These are phyloP conservation scores for Ceratopteris richardii DNA, from an alignment of 75 land plant genomes.

Conservation along the genomic window DNA sequence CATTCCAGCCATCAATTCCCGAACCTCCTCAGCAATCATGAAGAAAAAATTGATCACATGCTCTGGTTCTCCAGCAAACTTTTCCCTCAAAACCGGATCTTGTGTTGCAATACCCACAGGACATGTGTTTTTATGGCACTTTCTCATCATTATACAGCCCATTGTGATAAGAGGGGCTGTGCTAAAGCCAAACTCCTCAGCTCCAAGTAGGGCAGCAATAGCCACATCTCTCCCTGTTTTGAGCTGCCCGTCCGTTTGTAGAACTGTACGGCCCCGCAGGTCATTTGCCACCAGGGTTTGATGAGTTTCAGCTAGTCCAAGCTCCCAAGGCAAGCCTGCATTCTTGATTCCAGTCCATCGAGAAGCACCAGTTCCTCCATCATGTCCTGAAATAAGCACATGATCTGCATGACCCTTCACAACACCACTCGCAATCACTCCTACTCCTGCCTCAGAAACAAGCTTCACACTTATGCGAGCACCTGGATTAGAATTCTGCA, in stretches of 20 bases:
- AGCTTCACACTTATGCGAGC: constrained; percentile 97
- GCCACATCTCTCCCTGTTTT: constrained; percentile 95
- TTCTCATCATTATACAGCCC: constrained; percentile 99
- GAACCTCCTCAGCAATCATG: constrained; percentile 91
- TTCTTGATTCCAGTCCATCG: constrained; percentile 98
- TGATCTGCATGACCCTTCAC: constrained; percentile 99
- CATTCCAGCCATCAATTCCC: constrained; percentile 83
- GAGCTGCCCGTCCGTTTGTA: constrained; percentile 96
- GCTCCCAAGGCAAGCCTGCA: constrained; percentile 99
- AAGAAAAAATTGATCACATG: constrained; percentile 96
- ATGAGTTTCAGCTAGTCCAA: constrained; percentile 94
- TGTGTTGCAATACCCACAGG: constrained; percentile 99
- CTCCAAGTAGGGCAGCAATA: constrained; percentile 92
- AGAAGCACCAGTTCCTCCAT: constrained; percentile 99
- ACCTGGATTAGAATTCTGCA: constrained; percentile 87
- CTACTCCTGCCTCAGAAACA: constrained; percentile 98
- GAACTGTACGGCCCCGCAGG: constrained; percentile 81
- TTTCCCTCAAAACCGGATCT: constrained; percentile 94
- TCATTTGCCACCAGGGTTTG: constrained; percentile 96
- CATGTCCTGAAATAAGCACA: constrained; percentile 95
- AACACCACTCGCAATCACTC: constrained; percentile 96
- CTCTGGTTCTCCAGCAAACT: constrained; percentile 97
- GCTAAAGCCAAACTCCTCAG: constrained; percentile 97
- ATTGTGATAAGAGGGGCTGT: constrained; percentile 93
- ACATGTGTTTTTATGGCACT: constrained; percentile 97